Conservation (phyloP, 2,329 filamentous ascomycete species). For the Akanthomyces dipterigenus region DNA sequence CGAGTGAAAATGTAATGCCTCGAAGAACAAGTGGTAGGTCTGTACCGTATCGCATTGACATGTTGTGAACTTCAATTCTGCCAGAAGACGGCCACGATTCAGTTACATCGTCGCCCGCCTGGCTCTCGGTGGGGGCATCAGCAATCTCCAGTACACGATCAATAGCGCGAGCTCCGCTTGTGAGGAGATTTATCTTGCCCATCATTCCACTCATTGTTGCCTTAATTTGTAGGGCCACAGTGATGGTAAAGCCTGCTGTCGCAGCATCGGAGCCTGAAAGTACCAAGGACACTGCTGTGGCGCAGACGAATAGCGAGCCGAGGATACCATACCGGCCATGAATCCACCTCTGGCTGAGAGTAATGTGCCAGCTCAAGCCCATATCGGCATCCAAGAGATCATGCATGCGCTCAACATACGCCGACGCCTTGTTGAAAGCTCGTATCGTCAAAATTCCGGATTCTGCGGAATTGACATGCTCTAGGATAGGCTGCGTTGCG, state of each 20-base stretch:
- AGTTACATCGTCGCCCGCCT: neutral
- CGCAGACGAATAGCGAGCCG: slow-evolving; percentile 8
- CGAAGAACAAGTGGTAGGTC: neutral
- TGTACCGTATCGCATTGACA: neutral
- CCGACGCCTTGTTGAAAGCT: slow-evolving; percentile 5
- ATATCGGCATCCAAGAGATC: slow-evolving; percentile 4
- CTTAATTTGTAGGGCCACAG: slow-evolving; percentile 9
- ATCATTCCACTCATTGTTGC: neutral
- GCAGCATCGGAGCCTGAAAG: neutral
- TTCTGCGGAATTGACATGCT: slow-evolving; percentile 7
- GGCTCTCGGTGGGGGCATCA: neutral
- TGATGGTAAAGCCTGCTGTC: slow-evolving; percentile 7
- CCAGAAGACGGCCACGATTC: slow-evolving; percentile 6
- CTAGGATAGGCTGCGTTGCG: slow-evolving; percentile 6
- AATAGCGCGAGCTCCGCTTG: neutral
- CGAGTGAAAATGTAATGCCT: neutral
- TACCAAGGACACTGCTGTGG: slow-evolving; percentile 2
- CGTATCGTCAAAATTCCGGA: slow-evolving; percentile 12
- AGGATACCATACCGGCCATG: slow-evolving; percentile 7
- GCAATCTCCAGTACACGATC: neutral
- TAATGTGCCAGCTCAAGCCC: slow-evolving; percentile 2
- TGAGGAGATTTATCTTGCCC: neutral
- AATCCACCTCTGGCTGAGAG: slow-evolving; percentile 4
- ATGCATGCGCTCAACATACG: slow-evolving; percentile 9
- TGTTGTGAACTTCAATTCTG: neutral